Evolutionary conservation across 768 basidiomycete genomes (phyloP).

Genomic region (Pleurotus sapidus): DNA sequence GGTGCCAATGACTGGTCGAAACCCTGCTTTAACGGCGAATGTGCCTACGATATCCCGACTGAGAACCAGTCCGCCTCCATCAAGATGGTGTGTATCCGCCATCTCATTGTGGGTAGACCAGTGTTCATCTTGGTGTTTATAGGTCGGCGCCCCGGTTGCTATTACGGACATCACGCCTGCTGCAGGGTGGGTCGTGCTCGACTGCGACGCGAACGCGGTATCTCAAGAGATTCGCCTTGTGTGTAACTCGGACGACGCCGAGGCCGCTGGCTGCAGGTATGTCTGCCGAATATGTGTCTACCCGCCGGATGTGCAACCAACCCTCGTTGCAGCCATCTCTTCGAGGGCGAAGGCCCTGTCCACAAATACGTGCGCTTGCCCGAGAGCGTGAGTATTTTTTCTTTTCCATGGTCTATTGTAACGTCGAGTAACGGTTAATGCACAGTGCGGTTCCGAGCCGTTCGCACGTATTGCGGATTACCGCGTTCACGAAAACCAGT

Average conservation of each 20-base stretch:
- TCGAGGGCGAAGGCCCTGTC: background rate
- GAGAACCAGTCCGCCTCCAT: background rate
- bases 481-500: background rate
- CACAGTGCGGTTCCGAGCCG: background rate
- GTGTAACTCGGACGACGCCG: background rate
- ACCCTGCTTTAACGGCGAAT: background rate
- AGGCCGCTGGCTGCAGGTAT: background rate
- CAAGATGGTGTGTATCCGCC: background rate
- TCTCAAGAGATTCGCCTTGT: background rate
- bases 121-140: background rate
- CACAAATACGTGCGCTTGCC: background rate
- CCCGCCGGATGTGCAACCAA: background rate
- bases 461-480: background rate
- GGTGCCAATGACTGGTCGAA: conserved; percentile 2
- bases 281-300: background rate
- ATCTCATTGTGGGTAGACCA: background rate
- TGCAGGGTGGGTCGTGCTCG: background rate
- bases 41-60: background rate
- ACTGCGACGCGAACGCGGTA: background rate
- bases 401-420: background rate
- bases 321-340: background rate
- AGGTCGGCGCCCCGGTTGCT: background rate
- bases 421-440: background rate
- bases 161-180: background rate
- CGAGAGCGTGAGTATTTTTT: background rate